These are phyloP conservation scores for Capsicum pubescens DNA, from an alignment of 257 asterid genomes.

Conservation along the genomic window DNA sequence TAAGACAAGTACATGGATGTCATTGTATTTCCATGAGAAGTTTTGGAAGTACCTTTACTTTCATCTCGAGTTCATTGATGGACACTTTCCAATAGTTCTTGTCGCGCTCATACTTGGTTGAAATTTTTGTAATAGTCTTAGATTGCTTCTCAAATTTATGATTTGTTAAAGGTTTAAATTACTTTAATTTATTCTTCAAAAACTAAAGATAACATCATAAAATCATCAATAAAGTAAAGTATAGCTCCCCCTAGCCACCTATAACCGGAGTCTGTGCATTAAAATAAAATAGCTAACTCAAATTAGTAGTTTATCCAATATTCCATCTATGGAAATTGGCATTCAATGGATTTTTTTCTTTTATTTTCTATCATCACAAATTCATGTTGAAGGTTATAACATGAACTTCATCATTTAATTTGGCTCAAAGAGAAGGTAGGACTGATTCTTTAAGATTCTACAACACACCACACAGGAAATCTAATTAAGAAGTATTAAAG, in stretches of 20 bases:
- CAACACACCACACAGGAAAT: neutral
- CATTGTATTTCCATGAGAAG: neutral
- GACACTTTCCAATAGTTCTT: conserved; percentile 68
- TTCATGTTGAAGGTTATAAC: neutral
- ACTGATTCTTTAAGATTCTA: conserved; percentile 1
- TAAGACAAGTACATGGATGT: neutral
- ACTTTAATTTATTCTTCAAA: neutral
- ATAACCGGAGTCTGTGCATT: neutral
- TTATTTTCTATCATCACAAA: neutral
- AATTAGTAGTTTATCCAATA: neutral
- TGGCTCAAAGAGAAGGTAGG: neutral
- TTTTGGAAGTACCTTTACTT: conserved; percentile 63
- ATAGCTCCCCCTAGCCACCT: neutral
- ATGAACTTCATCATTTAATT: neutral
- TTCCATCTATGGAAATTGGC: neutral
- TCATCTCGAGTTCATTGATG: conserved; percentile 59
- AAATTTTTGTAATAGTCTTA: conserved; percentile 54
- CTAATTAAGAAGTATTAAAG: neutral
- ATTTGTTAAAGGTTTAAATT: conserved; percentile 45
- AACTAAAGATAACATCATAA: neutral
- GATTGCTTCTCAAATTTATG: conserved; percentile 74
- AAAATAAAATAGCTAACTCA: neutral
- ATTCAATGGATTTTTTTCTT: neutral
- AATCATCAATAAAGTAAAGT: conserved; percentile 7
- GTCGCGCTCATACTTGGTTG: conserved; percentile 69